A percentile compares a stretch with the other conserved stretches of the same genome.
Conservation (phyloP, 202 grass and related monocot species). For the Setaria italica region DNA sequence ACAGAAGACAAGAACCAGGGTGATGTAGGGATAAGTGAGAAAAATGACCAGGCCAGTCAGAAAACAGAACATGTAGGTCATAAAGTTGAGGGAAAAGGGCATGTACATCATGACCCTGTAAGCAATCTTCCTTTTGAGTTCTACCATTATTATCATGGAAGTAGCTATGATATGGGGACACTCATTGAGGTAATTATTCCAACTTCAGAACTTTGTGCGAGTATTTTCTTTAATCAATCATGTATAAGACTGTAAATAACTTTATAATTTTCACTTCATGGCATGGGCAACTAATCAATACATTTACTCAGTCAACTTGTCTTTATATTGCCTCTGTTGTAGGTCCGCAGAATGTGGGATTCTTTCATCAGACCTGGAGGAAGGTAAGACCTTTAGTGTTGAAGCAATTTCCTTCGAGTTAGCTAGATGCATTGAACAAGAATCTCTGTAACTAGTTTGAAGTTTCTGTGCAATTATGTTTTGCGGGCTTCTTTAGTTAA, state of each 20-base stretch:
- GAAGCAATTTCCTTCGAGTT: neutral
- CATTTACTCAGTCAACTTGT: constrained; percentile 6
- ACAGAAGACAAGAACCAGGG: constrained; percentile 30
- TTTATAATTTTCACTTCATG: constrained; percentile 17
- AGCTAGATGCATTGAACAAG: constrained; percentile 9
- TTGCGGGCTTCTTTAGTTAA: constrained; percentile 2
- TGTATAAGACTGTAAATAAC: constrained; percentile 17
- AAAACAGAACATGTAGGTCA: constrained; percentile 45
- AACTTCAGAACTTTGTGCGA: constrained; percentile 37
- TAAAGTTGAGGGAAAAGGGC: constrained; percentile 52
- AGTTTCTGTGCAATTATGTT: constrained; percentile 24
- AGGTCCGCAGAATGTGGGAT: constrained; percentile 98
- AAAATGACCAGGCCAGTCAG: constrained; percentile 44
- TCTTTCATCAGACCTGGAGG: constrained; percentile 88
- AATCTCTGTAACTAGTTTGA: constrained; percentile 20
- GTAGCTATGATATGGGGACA: constrained; percentile 93
- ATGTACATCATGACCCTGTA: constrained; percentile 59
- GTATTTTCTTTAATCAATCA: neutral
- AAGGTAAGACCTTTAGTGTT: constrained; percentile 57
- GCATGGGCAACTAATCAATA: constrained; percentile 28
- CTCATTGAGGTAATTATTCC: constrained; percentile 85
- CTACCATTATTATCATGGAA: constrained; percentile 97
- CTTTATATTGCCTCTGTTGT: constrained; percentile 44
- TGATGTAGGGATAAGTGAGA: constrained; percentile 45
- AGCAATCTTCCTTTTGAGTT: constrained; percentile 91